phyloP scores from a whole-genome alignment of 306 rosid species.

The Crotalaria pallida region DNA sequence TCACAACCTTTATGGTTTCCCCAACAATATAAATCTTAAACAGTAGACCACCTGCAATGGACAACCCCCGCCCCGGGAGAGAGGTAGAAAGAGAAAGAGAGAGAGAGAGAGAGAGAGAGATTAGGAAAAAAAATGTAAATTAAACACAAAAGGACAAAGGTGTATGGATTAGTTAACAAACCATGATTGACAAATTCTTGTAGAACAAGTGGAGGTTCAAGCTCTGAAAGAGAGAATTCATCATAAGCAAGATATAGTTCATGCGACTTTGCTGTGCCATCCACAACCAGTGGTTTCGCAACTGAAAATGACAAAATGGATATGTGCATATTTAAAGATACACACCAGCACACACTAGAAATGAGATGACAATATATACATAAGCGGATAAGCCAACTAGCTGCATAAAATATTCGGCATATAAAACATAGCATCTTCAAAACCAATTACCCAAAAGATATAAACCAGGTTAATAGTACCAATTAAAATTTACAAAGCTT shows the following conservation, averaged over 20 bases:
- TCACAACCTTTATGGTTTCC: slow-evolving; percentile 39
- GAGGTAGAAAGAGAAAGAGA: no score
- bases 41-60: slow-evolving; percentile 43
- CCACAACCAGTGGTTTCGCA: slow-evolving; percentile 52
- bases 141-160: background rate
- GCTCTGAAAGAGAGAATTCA: slow-evolving; percentile 45
- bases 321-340: slow-evolving; percentile 7
- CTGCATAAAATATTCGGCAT: background rate
- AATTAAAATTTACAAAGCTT: background rate
- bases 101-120: background rate
- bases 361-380: background rate
- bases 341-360: background rate
- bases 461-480: background rate
- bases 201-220: slow-evolving; percentile 52
- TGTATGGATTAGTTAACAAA: slow-evolving; percentile 24
- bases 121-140: no score
- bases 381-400: background rate
- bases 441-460: background rate
- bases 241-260: slow-evolving; percentile 50
- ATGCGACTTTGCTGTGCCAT: slow-evolving; percentile 50
- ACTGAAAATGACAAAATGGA: slow-evolving; percentile 29
- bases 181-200: slow-evolving; percentile 62
- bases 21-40: slow-evolving; percentile 48
- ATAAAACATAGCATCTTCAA: background rate
- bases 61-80: background rate